These are phyloP conservation scores for Magnaporthiopsis rhizophila DNA, from an alignment of 2,329 filamentous ascomycete species.

Conservation along the genomic window DNA sequence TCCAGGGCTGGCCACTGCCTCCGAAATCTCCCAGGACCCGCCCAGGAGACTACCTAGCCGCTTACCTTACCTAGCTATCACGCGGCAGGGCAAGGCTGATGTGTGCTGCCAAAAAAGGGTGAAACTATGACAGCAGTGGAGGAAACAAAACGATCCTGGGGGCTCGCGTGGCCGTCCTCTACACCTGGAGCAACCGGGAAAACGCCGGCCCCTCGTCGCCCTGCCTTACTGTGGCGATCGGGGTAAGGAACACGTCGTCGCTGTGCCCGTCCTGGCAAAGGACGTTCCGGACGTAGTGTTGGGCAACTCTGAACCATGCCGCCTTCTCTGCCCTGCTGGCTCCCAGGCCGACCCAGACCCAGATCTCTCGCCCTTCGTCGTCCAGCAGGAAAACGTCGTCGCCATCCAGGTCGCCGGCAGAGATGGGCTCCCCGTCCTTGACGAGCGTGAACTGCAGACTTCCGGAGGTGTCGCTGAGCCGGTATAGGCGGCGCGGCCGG, in stretches of 20 bases:
- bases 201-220: conserved; percentile 49
- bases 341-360: conserved; percentile 57
- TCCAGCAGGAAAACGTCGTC: conserved; percentile 56
- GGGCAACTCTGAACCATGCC: conserved; percentile 52
- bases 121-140: no score
- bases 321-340: conserved; percentile 52
- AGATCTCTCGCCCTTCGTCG: conserved; percentile 48
- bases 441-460: conserved; percentile 48
- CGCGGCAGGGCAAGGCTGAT: background rate
- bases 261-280: conserved; percentile 14
- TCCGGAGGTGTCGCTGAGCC: conserved; percentile 55
- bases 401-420: conserved; percentile 42
- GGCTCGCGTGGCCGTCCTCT: background rate
- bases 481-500: conserved; percentile 37
- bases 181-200: conserved; percentile 32
- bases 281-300: conserved; percentile 42
- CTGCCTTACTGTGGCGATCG: conserved; percentile 49
- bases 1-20: background rate
- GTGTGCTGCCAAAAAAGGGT: no score
- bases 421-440: conserved; percentile 42
- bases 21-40: background rate
- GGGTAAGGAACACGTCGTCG: conserved; percentile 32
- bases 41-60: no score
- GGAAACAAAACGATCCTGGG: background rate
- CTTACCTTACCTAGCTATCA: background rate